phyloP scores from a whole-genome alignment of 2,329 filamentous ascomycete genomes.

The Ceratocystiopsis minuta region DNA sequence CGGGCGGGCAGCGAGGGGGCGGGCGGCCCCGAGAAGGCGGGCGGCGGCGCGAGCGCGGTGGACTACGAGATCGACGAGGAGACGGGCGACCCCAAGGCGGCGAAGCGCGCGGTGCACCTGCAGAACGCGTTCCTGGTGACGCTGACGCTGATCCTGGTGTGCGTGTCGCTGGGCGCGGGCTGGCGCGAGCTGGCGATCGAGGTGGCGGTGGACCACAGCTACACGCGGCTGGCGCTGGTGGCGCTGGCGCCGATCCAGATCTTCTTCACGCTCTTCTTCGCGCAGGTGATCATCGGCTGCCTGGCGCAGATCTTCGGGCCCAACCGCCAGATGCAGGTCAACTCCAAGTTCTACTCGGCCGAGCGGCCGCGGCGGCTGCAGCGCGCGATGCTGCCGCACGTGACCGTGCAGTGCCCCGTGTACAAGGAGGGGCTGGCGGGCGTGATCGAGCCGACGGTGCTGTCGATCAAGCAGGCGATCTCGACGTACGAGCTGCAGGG shows the following conservation, averaged over 20 bases:
- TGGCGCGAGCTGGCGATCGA: conserved; percentile 53
- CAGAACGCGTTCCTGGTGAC: conserved; percentile 52
- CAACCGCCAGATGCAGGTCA: conserved; percentile 51
- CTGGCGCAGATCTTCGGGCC: conserved; percentile 61
- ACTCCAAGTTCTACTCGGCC: conserved; percentile 71
- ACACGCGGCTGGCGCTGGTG: conserved; percentile 45
- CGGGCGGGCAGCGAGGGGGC: conserved; percentile 33
- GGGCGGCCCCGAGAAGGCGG: conserved; percentile 27
- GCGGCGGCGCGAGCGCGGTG: conserved; percentile 15
- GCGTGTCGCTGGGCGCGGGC: conserved; percentile 48
- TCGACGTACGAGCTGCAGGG: conserved; percentile 61
- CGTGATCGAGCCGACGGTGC: conserved; percentile 62
- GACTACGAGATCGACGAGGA: conserved; percentile 51
- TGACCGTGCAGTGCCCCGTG: conserved; percentile 73
- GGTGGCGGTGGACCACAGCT: conserved; percentile 44
- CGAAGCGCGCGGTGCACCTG: conserved; percentile 48
- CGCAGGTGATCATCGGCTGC: conserved; percentile 59
- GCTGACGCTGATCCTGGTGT: conserved; percentile 47
- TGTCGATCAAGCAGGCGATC: conserved; percentile 61
- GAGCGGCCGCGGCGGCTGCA: conserved; percentile 45
- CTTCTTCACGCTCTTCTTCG: conserved; percentile 71
- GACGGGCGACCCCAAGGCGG: conserved; percentile 46
- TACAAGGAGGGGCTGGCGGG: conserved; percentile 66
- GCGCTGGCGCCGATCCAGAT: conserved; percentile 52
- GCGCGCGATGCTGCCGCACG: conserved; percentile 41